Percentiles rank a stretch among this genome's conserved stretches.
phyloP scores from a whole-genome alignment of 345 rosid genomes.

The Eucalyptus regnans region DNA sequence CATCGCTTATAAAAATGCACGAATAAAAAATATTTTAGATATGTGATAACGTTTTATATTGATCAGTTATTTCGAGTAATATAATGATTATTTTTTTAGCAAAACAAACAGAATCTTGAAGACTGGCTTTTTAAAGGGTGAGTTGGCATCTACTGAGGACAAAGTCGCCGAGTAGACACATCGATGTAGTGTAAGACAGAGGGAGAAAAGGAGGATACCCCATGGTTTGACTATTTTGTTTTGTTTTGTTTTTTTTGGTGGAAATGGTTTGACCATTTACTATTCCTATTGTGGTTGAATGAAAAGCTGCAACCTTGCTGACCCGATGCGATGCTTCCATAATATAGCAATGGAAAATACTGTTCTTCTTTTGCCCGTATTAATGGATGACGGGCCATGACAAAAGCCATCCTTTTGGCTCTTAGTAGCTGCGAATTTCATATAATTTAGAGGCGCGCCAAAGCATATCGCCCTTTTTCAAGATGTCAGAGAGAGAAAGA shows the following conservation, averaged over 20 bases:
- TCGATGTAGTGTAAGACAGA: too few species aligned
- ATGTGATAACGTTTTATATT: background rate
- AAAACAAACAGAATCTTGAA: too few species aligned
- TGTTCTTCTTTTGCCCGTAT: background rate
- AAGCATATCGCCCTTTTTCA: background rate
- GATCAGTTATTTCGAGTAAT: background rate
- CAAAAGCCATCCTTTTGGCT: background rate
- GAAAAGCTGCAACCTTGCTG: background rate
- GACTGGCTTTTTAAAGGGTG: background rate
- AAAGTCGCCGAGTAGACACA: background rate
- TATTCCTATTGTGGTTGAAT: background rate
- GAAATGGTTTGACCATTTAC: background rate
- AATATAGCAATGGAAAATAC: background rate
- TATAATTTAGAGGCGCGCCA: background rate
- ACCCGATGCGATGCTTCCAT: background rate
- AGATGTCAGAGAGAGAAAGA: background rate
- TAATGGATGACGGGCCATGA: background rate
- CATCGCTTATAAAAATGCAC: fast-evolving
- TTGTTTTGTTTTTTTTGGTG: background rate
- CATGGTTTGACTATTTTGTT: background rate
- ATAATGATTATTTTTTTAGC: background rate
- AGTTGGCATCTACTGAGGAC: background rate
- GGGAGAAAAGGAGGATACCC: background rate
- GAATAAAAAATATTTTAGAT: background rate
- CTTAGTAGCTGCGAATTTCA: background rate